A percentile compares a stretch with the other conserved stretches of the same genome.
phyloP scores from a whole-genome alignment of 805 yeast genomes.

The Teunomyces funiuensis region DNA sequence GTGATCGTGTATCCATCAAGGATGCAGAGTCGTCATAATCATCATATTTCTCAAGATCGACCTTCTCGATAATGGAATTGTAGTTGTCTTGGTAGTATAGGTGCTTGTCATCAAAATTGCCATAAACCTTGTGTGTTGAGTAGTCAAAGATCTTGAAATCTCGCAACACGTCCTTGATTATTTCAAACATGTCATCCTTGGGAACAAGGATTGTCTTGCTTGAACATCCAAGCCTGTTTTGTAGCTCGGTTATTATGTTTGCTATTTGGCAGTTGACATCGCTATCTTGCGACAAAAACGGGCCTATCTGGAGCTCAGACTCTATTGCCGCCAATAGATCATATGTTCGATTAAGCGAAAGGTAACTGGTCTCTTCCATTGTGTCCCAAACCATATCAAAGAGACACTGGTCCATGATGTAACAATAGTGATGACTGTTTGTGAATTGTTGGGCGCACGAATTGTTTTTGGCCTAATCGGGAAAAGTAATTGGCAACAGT shows the following conservation, averaged over 20 bases:
- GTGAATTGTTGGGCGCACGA: slow-evolving; percentile 8
- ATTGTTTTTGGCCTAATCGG: slow-evolving; percentile 7
- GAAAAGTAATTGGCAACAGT: slow-evolving; percentile 11
- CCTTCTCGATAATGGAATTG: slow-evolving; percentile 9
- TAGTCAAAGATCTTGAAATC: slow-evolving; percentile 20
- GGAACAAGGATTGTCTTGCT: slow-evolving; percentile 9
- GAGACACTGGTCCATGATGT: slow-evolving; percentile 7
- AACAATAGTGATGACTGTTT: neutral
- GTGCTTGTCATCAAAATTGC: slow-evolving; percentile 11
- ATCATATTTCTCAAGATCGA: slow-evolving; percentile 12
- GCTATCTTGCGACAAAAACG: slow-evolving; percentile 9
- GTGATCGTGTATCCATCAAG: slow-evolving; percentile 15
- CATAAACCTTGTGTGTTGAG: slow-evolving; percentile 15
- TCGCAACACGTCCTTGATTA: slow-evolving; percentile 14
- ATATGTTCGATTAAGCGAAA: neutral
- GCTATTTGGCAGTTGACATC: slow-evolving; percentile 6
- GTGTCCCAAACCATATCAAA: neutral
- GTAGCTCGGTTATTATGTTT: slow-evolving; percentile 9
- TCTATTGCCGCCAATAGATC: neutral
- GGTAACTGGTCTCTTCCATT: neutral
- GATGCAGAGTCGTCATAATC: slow-evolving; percentile 21
- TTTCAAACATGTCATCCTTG: slow-evolving; percentile 13
- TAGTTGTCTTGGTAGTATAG: slow-evolving; percentile 13
- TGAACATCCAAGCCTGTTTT: slow-evolving; percentile 6
- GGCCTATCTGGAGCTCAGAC: neutral